A percentile compares a stretch with the other conserved stretches of the same genome.
These are phyloP conservation scores for Amyloporia xantha DNA, from an alignment of 768 basidiomycete genomes.

Conservation along the genomic window DNA sequence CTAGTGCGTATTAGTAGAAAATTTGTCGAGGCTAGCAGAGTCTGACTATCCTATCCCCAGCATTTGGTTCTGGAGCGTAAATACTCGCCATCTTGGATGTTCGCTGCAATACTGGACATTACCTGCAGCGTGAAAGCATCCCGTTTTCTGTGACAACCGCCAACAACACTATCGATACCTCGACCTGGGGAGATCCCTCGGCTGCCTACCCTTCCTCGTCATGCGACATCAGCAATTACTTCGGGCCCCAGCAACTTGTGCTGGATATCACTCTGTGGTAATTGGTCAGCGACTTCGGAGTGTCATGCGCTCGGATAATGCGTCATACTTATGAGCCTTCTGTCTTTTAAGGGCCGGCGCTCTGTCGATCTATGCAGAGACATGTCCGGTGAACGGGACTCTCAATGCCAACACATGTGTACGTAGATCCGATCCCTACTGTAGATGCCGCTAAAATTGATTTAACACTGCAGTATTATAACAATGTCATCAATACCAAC, in stretches of 20 bases:
- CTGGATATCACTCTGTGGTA: slow-evolving; percentile 52
- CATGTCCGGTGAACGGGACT: slow-evolving; percentile 33
- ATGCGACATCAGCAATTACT: slow-evolving; percentile 40
- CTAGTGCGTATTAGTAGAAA: slow-evolving; percentile 35
- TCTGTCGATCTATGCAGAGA: slow-evolving; percentile 34
- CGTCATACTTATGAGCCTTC: too few species aligned
- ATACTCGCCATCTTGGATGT: slow-evolving; percentile 4
- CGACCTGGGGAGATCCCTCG: slow-evolving; percentile 40
- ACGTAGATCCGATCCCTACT: too few species aligned
- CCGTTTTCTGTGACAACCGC: slow-evolving; percentile 30
- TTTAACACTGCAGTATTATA: slow-evolving; percentile 33
- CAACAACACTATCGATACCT: slow-evolving; percentile 29
- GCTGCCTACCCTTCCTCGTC: slow-evolving; percentile 32
- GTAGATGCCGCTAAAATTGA: too few species aligned
- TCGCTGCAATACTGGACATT: neutral
- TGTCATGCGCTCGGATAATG: too few species aligned
- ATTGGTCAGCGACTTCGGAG: slow-evolving; percentile 29
- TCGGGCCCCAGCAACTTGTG: slow-evolving; percentile 44
- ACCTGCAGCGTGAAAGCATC: slow-evolving; percentile 28
- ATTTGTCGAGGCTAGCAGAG: too few species aligned
- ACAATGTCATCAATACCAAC: slow-evolving; percentile 43
- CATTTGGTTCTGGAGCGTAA: slow-evolving; percentile 45
- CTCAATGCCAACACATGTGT: slow-evolving; percentile 31
- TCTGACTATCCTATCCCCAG: too few species aligned
- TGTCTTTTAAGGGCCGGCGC: slow-evolving; percentile 45